These are phyloP conservation scores for Cryptococcus sp. DNA, from an alignment of 1,284 basidiomycete genomes.

Conservation along the genomic window DNA sequence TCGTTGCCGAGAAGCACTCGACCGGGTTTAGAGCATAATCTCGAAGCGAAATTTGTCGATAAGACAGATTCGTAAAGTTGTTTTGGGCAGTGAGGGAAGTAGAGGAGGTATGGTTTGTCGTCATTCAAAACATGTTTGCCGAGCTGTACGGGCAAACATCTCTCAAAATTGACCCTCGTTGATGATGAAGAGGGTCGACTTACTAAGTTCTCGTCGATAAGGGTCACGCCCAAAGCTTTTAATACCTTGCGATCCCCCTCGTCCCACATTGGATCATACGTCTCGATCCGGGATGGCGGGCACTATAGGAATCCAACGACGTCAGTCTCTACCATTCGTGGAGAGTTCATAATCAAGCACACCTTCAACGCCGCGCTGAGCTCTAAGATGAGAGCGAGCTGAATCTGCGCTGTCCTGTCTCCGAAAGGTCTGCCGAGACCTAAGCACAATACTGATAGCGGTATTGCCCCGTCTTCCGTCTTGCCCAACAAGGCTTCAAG, in stretches of 20 bases:
- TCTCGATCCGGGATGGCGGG: constrained; percentile 16
- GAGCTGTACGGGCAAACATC: constrained; percentile 12
- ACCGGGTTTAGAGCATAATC: constrained; percentile 15
- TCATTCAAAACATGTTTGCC: constrained; percentile 26
- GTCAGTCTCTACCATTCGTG: constrained; percentile 12
- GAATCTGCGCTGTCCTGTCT: constrained; percentile 49
- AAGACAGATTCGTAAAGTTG: constrained; percentile 45
- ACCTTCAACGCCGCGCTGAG: constrained; percentile 24
- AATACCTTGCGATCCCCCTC: constrained; percentile 35
- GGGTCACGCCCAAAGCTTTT: constrained; percentile 17
- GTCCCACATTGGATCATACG: constrained; percentile 45
- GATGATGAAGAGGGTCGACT: neutral
- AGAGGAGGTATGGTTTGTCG: constrained; percentile 33
- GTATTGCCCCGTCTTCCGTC: neutral
- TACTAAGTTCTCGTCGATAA: constrained; percentile 40
- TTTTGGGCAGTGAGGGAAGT: constrained; percentile 46
- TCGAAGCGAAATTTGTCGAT: constrained; percentile 29
- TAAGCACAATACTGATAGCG: constrained; percentile 32
- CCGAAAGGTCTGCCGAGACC: constrained; percentile 41
- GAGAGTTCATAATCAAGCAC: neutral
- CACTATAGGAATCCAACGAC: constrained; percentile 2
- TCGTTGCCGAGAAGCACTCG: constrained; percentile 46
- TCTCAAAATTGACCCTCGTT: neutral
- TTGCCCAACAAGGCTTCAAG: constrained; percentile 6
- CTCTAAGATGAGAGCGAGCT: constrained; percentile 40